Evolutionary conservation across 2,329 filamentous ascomycete species (phyloP), one percentile per base, ranked within the genome.

Genomic region (Rhexocercosporidium sp.): DNA sequence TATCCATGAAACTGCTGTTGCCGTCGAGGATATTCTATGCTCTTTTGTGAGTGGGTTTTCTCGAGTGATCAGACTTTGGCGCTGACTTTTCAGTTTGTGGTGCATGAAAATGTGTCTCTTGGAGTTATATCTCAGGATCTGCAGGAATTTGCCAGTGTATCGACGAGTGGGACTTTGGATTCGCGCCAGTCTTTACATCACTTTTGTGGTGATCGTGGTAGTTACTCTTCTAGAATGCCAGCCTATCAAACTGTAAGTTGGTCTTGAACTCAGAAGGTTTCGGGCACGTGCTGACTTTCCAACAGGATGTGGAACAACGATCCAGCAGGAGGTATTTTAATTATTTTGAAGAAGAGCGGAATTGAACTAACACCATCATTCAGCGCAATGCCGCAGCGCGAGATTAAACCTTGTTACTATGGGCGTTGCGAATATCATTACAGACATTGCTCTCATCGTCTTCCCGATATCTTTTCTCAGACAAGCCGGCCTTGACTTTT

Each of bases 41-140:
- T 27, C 49, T 63, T 2, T 63, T 63, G 60, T 56, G 14, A 27
- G 60, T 54, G 11, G 14, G 3, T 7, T 37, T n/a, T 27, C 7
- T 9, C 1, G 7, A 18, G 18, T 11, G n/a, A 0, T 2, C 20
- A 18, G 1, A 20, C 3, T 8, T 44, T 18, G 1, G 25, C 29
- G 14, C 49, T 63, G 25, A 63, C 31, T 54, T 9, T n/a, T n/a
- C 25, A 63, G 60, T 31, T 31, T 54, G 7, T 54, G 46, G 46
- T 63, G 60, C 27, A 53, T 54, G 60, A 53, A 63, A 46, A 63
- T 63, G 34, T 63, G 60, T 37, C 60, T 63, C 2, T 25, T 63
- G 11, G 60, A 63, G 29, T 18, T 63, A 5, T 63, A 63, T 22
- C 49, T 63, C 12, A 47, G 60, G 37, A 63, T 63, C 47, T 63